Base-by-base conservation (phyloP, 2,329 filamentous ascomycete species). In the Trichoderma lentiforme region DNA sequence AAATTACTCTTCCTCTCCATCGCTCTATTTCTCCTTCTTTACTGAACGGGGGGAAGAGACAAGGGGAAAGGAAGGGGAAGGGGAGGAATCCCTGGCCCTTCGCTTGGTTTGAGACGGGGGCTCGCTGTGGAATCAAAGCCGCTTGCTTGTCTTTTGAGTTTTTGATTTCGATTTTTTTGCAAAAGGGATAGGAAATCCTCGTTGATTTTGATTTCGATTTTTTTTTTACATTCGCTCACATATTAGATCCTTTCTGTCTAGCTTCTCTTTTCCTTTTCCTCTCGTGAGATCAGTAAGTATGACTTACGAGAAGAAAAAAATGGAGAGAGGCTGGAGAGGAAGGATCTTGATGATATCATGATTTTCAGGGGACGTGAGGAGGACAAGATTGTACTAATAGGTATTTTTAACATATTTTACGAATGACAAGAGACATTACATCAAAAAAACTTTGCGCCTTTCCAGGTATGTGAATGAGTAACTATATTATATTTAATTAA, bases 401-500 rank as follows among this genome's bases (percentile, higher is more conserved):
- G 43, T 34, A 14, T 51, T 51, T 70, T 51, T 53, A 18, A 32
- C 28, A 60, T 60, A 18, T 68, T 70, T 51, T 60, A 70, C 60
- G 66, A 70, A 70, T 70, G 66, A 70, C 57, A 70, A 70, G 64
- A 67, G 66, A 70, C 66, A 70, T 70, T 70, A 62, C 66, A 70
- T 70, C 66, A 70, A 53, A 36, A 32, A 30, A 14, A 3, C 32
- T 15, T 18, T n/a, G 15, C 39, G 15, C 24, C 14, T 28, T 24
- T n/a, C n/a, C 5, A 8, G 5, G 9, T 11, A 4, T n/a, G 56
- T 43, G 39, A 43, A 18, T 11, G 6, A 2, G 3, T 21, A 28
- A 11, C 26, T n/a, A 58, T 30, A 58, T n/a, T 58, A n/a, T 58
- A 58, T 30, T 32, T 32, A 9, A 60, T 60, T 60, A 60, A 3